Conservation (phyloP, 1,284 basidiomycete genomes). For the Naganishia sp. region DNA sequence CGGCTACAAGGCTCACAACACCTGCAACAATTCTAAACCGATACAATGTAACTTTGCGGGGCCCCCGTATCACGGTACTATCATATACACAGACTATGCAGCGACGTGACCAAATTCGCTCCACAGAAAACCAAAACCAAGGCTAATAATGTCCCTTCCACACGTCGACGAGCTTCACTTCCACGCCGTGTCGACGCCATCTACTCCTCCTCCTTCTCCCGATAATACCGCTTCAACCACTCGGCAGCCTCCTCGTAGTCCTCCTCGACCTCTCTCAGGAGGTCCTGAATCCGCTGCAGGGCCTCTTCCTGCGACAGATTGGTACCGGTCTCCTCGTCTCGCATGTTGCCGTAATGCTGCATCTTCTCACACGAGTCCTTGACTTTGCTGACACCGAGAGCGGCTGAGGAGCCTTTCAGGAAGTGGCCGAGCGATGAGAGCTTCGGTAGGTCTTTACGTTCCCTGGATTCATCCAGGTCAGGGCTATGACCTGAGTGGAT, state of each 20-base stretch:
- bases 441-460: constrained; percentile 62
- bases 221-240: constrained; percentile 61
- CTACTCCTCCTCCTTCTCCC: constrained; percentile 40
- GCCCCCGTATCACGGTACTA: constrained; percentile 2
- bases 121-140: neutral
- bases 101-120: constrained; percentile 3
- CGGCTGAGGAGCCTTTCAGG: constrained; percentile 90
- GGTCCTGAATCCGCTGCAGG: constrained; percentile 62
- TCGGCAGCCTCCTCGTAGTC: constrained; percentile 63
- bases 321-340: constrained; percentile 54
- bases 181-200: neutral
- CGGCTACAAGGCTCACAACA: neutral
- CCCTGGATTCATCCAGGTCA: constrained; percentile 52
- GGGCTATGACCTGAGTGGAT: neutral
- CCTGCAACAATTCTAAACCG: neutral
- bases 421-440: constrained; percentile 83
- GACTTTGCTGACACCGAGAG: constrained; percentile 78
- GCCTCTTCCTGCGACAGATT: constrained; percentile 64
- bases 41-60: constrained; percentile 14
- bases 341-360: constrained; percentile 73
- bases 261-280: constrained; percentile 60
- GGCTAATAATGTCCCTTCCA: constrained; percentile 7
- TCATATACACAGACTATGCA: constrained; percentile 11
- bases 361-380: constrained; percentile 82
- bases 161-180: too few relatives aligned